Evolutionary conservation across 2,329 filamentous ascomycete species (phyloP), one percentile per base, ranked within the genome.

Genomic region (Penicillium sp.): DNA sequence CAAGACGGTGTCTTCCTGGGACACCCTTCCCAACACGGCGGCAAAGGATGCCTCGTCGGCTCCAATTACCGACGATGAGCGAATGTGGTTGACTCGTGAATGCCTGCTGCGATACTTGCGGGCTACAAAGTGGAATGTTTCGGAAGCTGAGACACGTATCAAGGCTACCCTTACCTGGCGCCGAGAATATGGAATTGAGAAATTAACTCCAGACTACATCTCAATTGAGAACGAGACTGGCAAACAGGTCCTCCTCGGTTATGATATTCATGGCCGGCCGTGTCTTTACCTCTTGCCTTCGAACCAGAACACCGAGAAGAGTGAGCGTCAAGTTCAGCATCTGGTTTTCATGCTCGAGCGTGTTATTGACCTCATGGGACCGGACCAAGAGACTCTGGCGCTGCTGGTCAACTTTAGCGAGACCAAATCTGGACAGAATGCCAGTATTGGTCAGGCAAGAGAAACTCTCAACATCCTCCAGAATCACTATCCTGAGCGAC

Each of bases 311-410:
- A 97, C 94, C 1, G 87, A 95, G 62, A 82, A 86, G 50, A 89
- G 86, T 55, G 89, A 91, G 30, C 84, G 90, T 62, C 94, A 97
- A 76, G 86, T 96, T 49, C 87, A 99, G 74, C 92, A 97, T 71
- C 78, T 99, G 54, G 91, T 97, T 46, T 99, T 89, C 77, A 97
- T 97, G 92, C 76, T 97, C 34, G 94, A 99, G 78, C 84, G 90
- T 30, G 86, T 89, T 27, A 84, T 96, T 59, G 92, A 97, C 63
- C 75, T 97, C 56, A 91, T 95, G 84, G 87, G 89, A 0, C 81
- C 92, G 0, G 88, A 89, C 12, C 90, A 96, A 69, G 94, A 97
- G 76, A 94, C 85, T 41, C 74, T 96, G 52, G 88, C 89, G 36
- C 80, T 99, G 49, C 78, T 97, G 61, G 92, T 97, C 73, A 93